phyloP scores from a whole-genome alignment of 2,329 filamentous ascomycete species.

The Teratosphaeria viscida region DNA sequence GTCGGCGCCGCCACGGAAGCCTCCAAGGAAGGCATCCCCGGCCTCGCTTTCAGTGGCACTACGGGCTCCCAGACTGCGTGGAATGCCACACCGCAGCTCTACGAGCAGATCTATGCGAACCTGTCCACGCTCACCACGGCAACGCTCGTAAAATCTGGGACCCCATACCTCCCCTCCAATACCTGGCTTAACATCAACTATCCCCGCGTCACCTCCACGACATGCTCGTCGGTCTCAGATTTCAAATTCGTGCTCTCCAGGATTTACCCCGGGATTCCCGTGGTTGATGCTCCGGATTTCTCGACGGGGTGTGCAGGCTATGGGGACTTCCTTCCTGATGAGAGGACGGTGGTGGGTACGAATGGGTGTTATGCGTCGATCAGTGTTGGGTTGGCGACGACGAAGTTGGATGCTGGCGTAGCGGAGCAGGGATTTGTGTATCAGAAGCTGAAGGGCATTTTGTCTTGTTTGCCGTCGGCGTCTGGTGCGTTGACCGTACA shows the following conservation, averaged over 20 bases:
- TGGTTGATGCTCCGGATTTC: slow-evolving; percentile 39
- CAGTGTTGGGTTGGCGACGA: slow-evolving; percentile 49
- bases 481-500: neutral
- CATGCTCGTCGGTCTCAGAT: slow-evolving; percentile 42
- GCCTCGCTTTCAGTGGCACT: slow-evolving; percentile 56
- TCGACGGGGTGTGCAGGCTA: slow-evolving; percentile 42
- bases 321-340: slow-evolving; percentile 45
- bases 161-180: slow-evolving; percentile 51
- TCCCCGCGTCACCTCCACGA: slow-evolving; percentile 38
- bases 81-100: slow-evolving; percentile 39
- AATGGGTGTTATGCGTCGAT: slow-evolving; percentile 52
- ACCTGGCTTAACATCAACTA: slow-evolving; percentile 63
- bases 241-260: slow-evolving; percentile 57
- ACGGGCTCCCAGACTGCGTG: slow-evolving; percentile 43
- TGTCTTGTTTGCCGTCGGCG: slow-evolving; percentile 35
- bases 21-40: slow-evolving; percentile 47
- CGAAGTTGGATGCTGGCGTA: slow-evolving; percentile 50
- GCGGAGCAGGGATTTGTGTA: slow-evolving; percentile 43
- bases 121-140: slow-evolving; percentile 50
- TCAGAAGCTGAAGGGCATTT: slow-evolving; percentile 38
- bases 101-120: slow-evolving; percentile 53
- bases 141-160: slow-evolving; percentile 44
- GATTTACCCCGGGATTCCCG: slow-evolving; percentile 39
- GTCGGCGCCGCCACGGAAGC: slow-evolving; percentile 56
- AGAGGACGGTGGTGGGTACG: slow-evolving; percentile 42